Percentiles rank a stretch among this genome's conserved stretches.
phyloP scores from a whole-genome alignment of 805 yeast species.

The Pichia eremophila region DNA sequence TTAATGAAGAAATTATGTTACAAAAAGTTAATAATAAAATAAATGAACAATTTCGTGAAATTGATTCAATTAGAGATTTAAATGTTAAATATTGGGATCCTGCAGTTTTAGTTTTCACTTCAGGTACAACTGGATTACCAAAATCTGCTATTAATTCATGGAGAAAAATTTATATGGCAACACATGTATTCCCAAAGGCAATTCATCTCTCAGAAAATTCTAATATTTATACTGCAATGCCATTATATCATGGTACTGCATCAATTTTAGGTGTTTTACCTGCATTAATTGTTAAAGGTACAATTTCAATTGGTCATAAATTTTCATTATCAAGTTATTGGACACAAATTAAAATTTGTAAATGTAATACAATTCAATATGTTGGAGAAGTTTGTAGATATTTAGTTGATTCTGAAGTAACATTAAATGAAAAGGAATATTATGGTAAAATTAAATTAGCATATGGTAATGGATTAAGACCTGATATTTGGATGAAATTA shows the following conservation, averaged over 20 bases:
- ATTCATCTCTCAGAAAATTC: slow-evolving; percentile 47
- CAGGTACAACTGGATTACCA: slow-evolving; percentile 93
- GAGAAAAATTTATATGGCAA: slow-evolving; percentile 72
- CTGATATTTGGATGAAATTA: slow-evolving; percentile 80
- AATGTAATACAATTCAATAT: slow-evolving; percentile 79
- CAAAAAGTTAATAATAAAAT: background rate
- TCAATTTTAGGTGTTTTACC: slow-evolving; percentile 79
- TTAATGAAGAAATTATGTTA: slow-evolving; percentile 15
- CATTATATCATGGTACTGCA: slow-evolving; percentile 90
- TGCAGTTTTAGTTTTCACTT: slow-evolving; percentile 72
- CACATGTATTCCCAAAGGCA: slow-evolving; percentile 59
- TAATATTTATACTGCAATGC: slow-evolving; percentile 84
- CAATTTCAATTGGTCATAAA: slow-evolving; percentile 68
- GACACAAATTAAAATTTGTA: slow-evolving; percentile 69
- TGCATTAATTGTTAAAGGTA: slow-evolving; percentile 47
- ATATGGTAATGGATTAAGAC: slow-evolving; percentile 83
- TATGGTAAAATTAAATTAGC: slow-evolving; percentile 48
- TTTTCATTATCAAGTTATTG: slow-evolving; percentile 81
- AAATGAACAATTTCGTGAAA: slow-evolving; percentile 41
- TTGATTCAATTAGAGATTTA: slow-evolving; percentile 49
- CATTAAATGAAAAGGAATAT: slow-evolving; percentile 17
- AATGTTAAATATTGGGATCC: slow-evolving; percentile 50
- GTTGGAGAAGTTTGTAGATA: slow-evolving; percentile 95
- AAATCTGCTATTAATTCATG: slow-evolving; percentile 90
- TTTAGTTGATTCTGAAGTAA: slow-evolving; percentile 38